These are phyloP conservation scores for Paramecium octaurelia DNA, from an alignment of 73 alveolate species.

Conservation along the genomic window DNA sequence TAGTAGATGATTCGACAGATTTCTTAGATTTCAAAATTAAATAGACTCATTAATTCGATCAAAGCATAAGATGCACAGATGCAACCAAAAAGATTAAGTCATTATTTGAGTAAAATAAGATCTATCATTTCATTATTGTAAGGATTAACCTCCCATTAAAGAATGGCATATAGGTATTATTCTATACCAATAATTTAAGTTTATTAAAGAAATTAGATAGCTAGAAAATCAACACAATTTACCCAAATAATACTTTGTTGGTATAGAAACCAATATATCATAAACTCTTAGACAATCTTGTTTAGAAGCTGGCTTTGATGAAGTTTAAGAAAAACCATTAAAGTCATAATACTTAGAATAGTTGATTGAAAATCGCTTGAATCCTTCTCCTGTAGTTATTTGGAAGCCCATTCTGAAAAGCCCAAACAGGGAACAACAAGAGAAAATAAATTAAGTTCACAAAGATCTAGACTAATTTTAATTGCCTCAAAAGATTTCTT, in stretches of 20 bases:
- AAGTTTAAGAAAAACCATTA: slow-evolving; percentile 2
- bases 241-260: slow-evolving; percentile 15
- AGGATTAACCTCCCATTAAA: neutral
- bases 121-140: slow-evolving; percentile 2
- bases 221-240: neutral
- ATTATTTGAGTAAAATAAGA: neutral
- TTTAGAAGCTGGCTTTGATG: slow-evolving; percentile 12
- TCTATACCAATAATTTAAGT: neutral
- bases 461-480: neutral
- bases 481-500: neutral
- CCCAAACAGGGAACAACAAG: neutral
- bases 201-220: neutral
- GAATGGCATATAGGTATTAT: neutral
- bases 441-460: neutral
- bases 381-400: neutral
- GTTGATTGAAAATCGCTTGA: slow-evolving; percentile 13
- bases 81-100: neutral
- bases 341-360: neutral
- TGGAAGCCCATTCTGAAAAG: neutral
- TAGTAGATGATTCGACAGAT: slow-evolving; percentile 11
- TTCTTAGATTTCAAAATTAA: neutral
- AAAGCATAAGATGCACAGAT: neutral
- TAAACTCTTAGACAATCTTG: neutral
- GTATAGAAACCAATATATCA: neutral
- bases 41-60: neutral